Conservation (phyloP, 345 rosid genomes). For the Mangifera indica region DNA sequence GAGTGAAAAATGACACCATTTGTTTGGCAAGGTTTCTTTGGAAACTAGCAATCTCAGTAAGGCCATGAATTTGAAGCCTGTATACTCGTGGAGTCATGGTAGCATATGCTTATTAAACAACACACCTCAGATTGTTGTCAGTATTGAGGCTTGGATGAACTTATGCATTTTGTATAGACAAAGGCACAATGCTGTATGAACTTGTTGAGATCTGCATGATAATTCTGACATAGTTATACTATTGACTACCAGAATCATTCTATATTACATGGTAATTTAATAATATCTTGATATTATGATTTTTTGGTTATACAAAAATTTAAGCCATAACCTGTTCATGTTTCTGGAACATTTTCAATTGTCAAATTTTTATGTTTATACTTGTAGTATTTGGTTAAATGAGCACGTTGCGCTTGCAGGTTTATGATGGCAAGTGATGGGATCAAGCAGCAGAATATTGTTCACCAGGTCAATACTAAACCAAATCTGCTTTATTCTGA, state of each 20-base stretch:
- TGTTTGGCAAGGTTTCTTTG: neutral
- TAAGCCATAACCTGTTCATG: neutral
- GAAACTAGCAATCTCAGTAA: neutral
- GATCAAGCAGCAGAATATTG: conserved; percentile 48
- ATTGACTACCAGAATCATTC: neutral
- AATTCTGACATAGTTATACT: neutral
- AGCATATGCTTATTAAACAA: neutral
- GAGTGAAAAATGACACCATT: neutral
- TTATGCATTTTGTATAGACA: neutral
- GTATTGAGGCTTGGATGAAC: neutral
- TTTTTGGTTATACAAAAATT: neutral
- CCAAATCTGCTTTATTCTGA: conserved; percentile 7
- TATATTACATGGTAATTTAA: neutral
- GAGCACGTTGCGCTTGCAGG: conserved; percentile 34
- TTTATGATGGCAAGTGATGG: conserved; percentile 95
- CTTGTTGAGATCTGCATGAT: neutral
- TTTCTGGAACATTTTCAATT: no score
- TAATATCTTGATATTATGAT: neutral
- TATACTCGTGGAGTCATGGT: neutral
- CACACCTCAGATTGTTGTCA: neutral
- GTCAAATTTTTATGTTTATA: no score
- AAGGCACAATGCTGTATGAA: neutral
- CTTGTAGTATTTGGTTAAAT: conserved; percentile 9
- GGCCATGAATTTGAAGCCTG: conserved; percentile 4
- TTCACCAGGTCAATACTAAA: conserved; percentile 53